A percentile compares a stretch with the other conserved stretches of the same genome.
These are phyloP conservation scores for Phanerochaete sordida DNA, from an alignment of 768 basidiomycete genomes.

Conservation along the genomic window DNA sequence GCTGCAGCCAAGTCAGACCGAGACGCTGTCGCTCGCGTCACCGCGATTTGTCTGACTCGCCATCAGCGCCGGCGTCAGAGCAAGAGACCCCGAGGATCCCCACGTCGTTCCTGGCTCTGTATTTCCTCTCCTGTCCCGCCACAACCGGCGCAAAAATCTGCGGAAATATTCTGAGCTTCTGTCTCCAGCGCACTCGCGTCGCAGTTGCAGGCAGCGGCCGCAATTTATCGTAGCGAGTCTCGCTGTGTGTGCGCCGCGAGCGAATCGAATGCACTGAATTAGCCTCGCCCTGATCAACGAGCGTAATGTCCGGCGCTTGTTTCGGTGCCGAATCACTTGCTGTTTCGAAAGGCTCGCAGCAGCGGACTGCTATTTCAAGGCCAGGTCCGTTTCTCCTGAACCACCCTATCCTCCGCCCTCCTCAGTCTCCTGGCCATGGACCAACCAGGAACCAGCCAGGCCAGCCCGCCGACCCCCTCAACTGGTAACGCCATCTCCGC, in stretches of 20 bases:
- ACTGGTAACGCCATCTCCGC: not conserved
- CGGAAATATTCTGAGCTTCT: not conserved
- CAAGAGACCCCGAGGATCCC: constrained; percentile 1
- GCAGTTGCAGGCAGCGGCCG: not conserved
- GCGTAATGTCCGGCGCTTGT: not conserved
- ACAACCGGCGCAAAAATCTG: not conserved
- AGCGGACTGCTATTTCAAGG: constrained; percentile 11
- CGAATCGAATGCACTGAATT: not conserved
- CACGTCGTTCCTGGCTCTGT: not conserved
- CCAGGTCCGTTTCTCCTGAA: not conserved
- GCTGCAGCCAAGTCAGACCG: too few relatives aligned
- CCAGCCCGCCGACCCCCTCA: not conserved
- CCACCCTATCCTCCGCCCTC: not conserved
- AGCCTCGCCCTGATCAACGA: not conserved
- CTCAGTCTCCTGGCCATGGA: not conserved
- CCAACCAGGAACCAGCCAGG: constrained; percentile 1
- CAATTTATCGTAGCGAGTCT: not conserved
- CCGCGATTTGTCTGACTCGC: not conserved
- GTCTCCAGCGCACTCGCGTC: too few relatives aligned
- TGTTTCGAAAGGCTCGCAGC: constrained; percentile 7
- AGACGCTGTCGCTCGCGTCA: not conserved
- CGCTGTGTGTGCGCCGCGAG: not conserved
- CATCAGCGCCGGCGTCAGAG: not conserved
- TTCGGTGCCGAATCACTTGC: constrained; percentile 2
- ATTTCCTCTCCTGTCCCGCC: not conserved